A percentile compares a stretch with the other conserved stretches of the same genome.
phyloP scores from a whole-genome alignment of 352 stramenopile genomes.

The Phytophthora pini region DNA sequence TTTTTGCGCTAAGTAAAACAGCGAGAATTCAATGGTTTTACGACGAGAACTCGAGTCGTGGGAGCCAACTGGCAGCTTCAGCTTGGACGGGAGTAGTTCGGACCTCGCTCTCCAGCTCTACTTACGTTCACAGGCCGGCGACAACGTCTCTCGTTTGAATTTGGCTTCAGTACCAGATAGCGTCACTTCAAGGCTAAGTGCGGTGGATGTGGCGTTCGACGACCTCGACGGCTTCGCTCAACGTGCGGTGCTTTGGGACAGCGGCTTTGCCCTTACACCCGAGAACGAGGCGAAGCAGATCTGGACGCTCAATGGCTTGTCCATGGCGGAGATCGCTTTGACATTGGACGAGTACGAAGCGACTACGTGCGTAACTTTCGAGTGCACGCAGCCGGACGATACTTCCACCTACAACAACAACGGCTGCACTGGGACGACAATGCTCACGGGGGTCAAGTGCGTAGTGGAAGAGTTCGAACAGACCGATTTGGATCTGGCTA shows the following conservation, averaged over 20 bases:
- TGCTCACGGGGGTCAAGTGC: constrained; percentile 37
- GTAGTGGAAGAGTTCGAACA: constrained; percentile 27
- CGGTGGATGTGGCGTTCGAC: constrained; percentile 23
- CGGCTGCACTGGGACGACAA: constrained; percentile 22
- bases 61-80: constrained; percentile 23
- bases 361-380: constrained; percentile 16
- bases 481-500: constrained; percentile 16
- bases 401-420: constrained; percentile 22
- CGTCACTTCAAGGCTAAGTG: constrained; percentile 27
- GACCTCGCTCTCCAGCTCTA: constrained; percentile 45
- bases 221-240: constrained; percentile 46
- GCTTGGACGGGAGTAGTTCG: constrained; percentile 37
- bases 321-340: constrained; percentile 43
- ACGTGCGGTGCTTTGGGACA: constrained; percentile 66
- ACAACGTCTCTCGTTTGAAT: constrained; percentile 10
- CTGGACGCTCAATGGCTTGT: constrained; percentile 30
- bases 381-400: constrained; percentile 27
- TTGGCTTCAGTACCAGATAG: constrained; percentile 24
- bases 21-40: background rate
- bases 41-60: constrained; percentile 17
- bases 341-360: constrained; percentile 28
- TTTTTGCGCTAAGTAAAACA: constrained; percentile 5
- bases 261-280: constrained; percentile 38
- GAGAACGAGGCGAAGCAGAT: constrained; percentile 34
- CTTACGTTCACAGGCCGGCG: constrained; percentile 19